A percentile compares a stretch with the other conserved stretches of the same genome.
These are phyloP conservation scores for Trichoderma harzianum DNA, from an alignment of 2,329 filamentous ascomycete species.

Conservation along the genomic window DNA sequence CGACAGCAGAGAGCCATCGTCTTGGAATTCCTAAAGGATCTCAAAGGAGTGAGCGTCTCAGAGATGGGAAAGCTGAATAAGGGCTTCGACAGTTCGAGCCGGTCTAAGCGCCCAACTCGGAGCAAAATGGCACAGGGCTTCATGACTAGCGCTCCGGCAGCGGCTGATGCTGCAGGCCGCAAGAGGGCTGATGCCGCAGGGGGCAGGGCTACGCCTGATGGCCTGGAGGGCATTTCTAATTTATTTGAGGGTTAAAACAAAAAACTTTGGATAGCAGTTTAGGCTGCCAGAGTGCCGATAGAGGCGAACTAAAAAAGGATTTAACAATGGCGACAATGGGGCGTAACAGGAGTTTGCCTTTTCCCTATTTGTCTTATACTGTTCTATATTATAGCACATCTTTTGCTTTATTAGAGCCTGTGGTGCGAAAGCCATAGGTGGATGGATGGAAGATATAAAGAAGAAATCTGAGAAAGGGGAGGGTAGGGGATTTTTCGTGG, in stretches of 20 bases:
- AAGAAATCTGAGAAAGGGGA: background rate
- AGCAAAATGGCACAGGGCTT: conserved; percentile 62
- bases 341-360: conserved; percentile 7
- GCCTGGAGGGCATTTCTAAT: conserved; percentile 49
- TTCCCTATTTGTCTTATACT: background rate
- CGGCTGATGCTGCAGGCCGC: conserved; percentile 22
- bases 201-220: conserved; percentile 44
- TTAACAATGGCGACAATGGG: background rate
- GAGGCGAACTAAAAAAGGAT: background rate
- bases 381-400: background rate
- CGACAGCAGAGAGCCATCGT: conserved; percentile 78
- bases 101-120: conserved; percentile 29
- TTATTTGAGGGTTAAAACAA: conserved; percentile 37
- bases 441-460: background rate
- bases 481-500: background rate
- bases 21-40: conserved; percentile 77
- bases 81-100: conserved; percentile 32
- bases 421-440: background rate
- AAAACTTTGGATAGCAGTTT: background rate
- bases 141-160: conserved; percentile 49
- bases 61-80: conserved; percentile 83
- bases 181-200: conserved; percentile 5
- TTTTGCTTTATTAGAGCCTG: background rate
- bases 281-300: background rate
- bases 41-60: conserved; percentile 87